A percentile compares a stretch with the other conserved stretches of the same genome.
These are phyloP conservation scores for Prosopis cineraria DNA, from an alignment of 306 rosid species.

Conservation along the genomic window DNA sequence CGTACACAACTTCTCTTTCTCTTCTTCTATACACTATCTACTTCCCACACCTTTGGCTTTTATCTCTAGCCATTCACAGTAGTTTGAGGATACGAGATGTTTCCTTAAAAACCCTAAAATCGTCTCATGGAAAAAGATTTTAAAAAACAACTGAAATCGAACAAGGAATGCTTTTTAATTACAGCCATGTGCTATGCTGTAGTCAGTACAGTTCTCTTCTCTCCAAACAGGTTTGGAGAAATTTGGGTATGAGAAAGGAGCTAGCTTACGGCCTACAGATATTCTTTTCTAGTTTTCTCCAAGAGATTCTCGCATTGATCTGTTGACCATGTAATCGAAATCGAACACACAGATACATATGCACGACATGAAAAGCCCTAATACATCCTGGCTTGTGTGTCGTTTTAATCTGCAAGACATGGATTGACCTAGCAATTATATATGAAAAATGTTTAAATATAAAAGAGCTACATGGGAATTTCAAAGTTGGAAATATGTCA, in stretches of 20 bases:
- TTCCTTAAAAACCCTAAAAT: conserved; percentile 31
- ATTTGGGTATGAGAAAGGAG: background rate
- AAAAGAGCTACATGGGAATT: background rate
- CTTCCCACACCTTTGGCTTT: background rate
- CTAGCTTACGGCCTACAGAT: background rate
- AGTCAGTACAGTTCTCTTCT: background rate
- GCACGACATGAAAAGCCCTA: conserved; percentile 3
- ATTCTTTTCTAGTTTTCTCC: background rate
- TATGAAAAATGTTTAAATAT: too few relatives aligned
- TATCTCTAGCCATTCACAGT: conserved; percentile 4
- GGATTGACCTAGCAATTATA: background rate
- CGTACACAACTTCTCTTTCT: conserved; percentile 38
- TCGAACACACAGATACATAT: background rate
- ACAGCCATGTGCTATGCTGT: background rate
- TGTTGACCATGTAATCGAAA: background rate
- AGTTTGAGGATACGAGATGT: background rate
- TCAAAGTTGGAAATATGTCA: background rate
- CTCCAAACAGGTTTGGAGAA: background rate
- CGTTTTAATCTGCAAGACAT: conserved; percentile 12
- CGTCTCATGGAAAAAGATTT: background rate
- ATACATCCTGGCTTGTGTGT: conserved; percentile 4
- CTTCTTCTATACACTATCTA: conserved; percentile 28
- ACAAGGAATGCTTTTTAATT: background rate
- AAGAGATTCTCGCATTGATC: background rate
- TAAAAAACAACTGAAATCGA: background rate